A percentile compares a stretch with the other conserved stretches of the same genome.
Evolutionary conservation across 805 yeast species (phyloP).

Genomic region (Sugiyamaella chiloensis): DNA sequence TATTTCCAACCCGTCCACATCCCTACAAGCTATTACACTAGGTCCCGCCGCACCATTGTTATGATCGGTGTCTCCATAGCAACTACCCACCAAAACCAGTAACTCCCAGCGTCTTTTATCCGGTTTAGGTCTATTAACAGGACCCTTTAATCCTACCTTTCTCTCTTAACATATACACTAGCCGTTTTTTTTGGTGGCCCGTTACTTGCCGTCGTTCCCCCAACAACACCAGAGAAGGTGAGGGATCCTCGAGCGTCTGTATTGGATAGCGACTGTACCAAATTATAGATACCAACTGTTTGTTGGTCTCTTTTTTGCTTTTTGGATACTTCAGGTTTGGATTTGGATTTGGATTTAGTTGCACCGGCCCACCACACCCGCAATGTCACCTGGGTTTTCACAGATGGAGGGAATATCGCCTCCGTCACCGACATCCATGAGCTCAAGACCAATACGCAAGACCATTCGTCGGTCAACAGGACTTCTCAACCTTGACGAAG

Average conservation of each 20-base stretch:
- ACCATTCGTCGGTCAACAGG: slow-evolving; percentile 40
- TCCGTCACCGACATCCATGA: slow-evolving; percentile 7
- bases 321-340: no score
- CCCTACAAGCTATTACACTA: no score
- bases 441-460: slow-evolving; percentile 12
- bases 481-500: slow-evolving; percentile 39
- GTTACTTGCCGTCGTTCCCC: slow-evolving; percentile 1
- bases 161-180: not conserved
- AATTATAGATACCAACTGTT: no score
- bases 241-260: not conserved
- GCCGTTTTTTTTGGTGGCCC: not conserved
- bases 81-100: no score
- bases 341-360: not conserved
- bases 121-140: slow-evolving; percentile 2
- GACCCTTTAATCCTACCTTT: not conserved
- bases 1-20: no score
- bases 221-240: slow-evolving; percentile 4
- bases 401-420: not conserved
- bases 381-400: not conserved
- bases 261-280: not conserved
- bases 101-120: slow-evolving; percentile 4
- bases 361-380: not conserved
- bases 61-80: not conserved
- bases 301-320: no score
- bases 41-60: slow-evolving; percentile 5